A percentile compares a stretch with the other conserved stretches of the same genome.
Conservation (phyloP, 257 asterid genomes). For the Solanum chilense region DNA sequence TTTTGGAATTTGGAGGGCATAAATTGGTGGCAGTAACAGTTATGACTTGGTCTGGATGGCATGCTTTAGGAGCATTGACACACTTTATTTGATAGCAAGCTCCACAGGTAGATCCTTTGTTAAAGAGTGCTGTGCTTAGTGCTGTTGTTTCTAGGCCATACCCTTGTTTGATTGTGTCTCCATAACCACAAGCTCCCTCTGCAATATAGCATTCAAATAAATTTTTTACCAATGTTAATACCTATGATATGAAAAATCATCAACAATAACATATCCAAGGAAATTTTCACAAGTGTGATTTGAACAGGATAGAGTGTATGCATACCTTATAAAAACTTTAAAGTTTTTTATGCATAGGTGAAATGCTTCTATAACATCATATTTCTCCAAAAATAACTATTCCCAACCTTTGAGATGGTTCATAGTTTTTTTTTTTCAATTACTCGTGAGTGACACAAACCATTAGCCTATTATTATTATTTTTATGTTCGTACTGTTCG, state of each 20-base stretch:
- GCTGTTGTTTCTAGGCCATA: conserved; percentile 28
- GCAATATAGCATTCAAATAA: not conserved
- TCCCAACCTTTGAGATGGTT: not conserved
- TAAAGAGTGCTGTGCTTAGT: conserved; percentile 28
- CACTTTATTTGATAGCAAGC: conserved; percentile 36
- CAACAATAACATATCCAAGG: not conserved
- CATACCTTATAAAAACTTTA: not conserved
- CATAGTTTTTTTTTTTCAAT: too few species aligned
- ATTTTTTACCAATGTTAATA: not conserved
- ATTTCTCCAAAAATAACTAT: not conserved
- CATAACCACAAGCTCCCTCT: conserved; percentile 45
- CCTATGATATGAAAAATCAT: not conserved
- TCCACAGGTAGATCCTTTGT: conserved; percentile 24
- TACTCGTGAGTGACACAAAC: not conserved
- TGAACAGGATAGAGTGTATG: not conserved
- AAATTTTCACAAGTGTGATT: not conserved
- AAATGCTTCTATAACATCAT: not conserved
- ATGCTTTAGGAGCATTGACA: not conserved
- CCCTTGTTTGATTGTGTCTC: conserved; percentile 7
- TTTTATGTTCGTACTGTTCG: too few species aligned
- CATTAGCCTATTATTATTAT: not conserved
- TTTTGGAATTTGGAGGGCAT: conserved; percentile 15
- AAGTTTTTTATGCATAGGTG: not conserved
- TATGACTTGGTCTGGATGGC: conserved; percentile 1
- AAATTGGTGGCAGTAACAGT: conserved; percentile 31